Percentiles rank a stretch among this genome's conserved stretches.
Conservation (phyloP, 192 early-diverging fungal species). For the Coemansia sp. region DNA sequence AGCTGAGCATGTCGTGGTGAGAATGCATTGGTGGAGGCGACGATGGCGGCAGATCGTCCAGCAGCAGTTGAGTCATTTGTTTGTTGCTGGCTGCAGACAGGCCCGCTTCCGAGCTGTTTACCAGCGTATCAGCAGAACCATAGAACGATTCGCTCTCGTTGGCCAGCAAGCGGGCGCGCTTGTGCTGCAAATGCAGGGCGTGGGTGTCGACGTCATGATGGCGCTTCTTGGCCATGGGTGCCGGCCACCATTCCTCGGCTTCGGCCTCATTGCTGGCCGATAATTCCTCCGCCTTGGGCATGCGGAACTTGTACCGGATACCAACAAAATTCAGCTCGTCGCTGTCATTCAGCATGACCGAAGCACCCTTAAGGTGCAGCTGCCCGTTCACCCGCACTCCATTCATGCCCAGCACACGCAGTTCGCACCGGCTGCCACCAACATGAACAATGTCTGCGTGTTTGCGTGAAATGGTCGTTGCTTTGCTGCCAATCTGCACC, state of each 20-base stretch:
- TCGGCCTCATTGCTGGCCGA: background rate
- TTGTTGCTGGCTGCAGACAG: slow-evolving; percentile 4
- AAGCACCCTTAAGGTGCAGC: slow-evolving; percentile 25
- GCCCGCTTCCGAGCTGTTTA: slow-evolving; percentile 26
- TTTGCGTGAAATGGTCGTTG: slow-evolving; percentile 44
- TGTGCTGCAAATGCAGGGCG: background rate
- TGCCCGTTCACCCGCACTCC: slow-evolving; percentile 49
- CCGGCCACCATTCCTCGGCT: slow-evolving; percentile 42
- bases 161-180: slow-evolving; percentile 21
- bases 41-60: slow-evolving; percentile 48
- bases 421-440: slow-evolving; percentile 15
- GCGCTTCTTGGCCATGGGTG: slow-evolving; percentile 30
- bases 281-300: slow-evolving; percentile 3
- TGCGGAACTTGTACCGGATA: slow-evolving; percentile 44
- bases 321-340: slow-evolving; percentile 55
- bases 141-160: slow-evolving; percentile 14
- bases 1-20: slow-evolving; percentile 8
- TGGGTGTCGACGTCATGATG: background rate
- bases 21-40: slow-evolving; percentile 34
- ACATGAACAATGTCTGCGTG: slow-evolving; percentile 35
- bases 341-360: slow-evolving; percentile 18
- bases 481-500: slow-evolving; percentile 37
- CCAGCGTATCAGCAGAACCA: slow-evolving; percentile 45
- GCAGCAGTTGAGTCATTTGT: slow-evolving; percentile 15
- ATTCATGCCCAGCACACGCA: slow-evolving; percentile 43